Base-by-base conservation (phyloP, 2,329 filamentous ascomycete species). In the Epichloe brachyelytri region DNA sequence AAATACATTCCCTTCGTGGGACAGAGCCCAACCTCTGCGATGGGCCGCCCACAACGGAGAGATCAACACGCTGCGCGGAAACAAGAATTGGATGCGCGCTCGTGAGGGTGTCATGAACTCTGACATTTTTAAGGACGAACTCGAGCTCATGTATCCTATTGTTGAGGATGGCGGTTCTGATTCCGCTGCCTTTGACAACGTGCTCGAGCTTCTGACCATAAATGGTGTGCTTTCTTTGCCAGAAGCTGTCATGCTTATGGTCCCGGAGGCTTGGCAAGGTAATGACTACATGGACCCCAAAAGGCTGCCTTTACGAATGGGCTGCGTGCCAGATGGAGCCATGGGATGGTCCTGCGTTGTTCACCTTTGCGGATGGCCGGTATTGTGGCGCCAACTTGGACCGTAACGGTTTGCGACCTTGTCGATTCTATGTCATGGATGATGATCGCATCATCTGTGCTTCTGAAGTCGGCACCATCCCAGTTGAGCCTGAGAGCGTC, bases 81-180 rank as follows among this genome's bases (percentile, higher is more conserved):
- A 97, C 76, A 97, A 97, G 78, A 97, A 97, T 72, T 97, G 91
- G 91, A 97, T 97, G 91, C 85, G 90, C 60, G 91, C 91, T 55
- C 84, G 91, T 64, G 91, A 97, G 72, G 91, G 91, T 69, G 83
- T 95, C 57, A 86, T 97, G 79, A 86, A 88, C 65, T 97, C 91
- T 2, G 83, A 90, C 58, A 76, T 95, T 50, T 97, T 97, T 65
- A 88, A 88, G 56, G 88, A 95, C 30, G 90, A 96, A 63, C 82
- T 97, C 15, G 89, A 96, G 69, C 72, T 77, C 60, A 80, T 97
- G 52, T 96, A 95, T 67, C 91, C 91, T 22, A 89, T 97, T 60
- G 88, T 97, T 50, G 91, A 97, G 70, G 90, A 96, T 63, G 91
- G 91, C 60, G 91, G 91, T 56, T 97, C 91, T 50, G 91, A 97